A percentile compares a stretch with the other conserved stretches of the same genome.
Conservation (phyloP, 495 filamentous ascomycete species). For the Aspergillus coremiiformis region DNA sequence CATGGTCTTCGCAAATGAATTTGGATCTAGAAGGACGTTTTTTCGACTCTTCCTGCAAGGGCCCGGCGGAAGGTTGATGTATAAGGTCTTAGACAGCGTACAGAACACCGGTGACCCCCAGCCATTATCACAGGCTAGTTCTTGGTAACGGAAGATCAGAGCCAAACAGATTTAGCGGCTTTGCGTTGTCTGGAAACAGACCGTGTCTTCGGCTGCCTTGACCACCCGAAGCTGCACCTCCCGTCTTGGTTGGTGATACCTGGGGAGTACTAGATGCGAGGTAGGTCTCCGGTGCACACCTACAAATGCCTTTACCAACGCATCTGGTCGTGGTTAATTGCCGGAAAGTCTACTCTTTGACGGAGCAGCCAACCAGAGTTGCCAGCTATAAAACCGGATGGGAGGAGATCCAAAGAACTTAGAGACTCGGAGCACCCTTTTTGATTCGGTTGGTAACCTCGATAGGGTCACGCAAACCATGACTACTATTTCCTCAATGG, state of each 20-base stretch:
- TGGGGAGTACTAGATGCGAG: neutral
- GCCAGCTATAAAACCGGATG: neutral
- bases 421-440: neutral
- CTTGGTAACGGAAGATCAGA: neutral
- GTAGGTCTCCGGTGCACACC: neutral
- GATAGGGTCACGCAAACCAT: neutral
- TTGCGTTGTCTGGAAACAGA: constrained; percentile 1
- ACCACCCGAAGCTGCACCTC: neutral
- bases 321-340: neutral
- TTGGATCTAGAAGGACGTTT: constrained; percentile 15
- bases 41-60: constrained; percentile 31
- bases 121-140: neutral
- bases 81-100: constrained; percentile 25
- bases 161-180: neutral
- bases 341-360: neutral
- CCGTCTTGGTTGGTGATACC: constrained; percentile 3
- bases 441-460: neutral
- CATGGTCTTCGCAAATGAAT: constrained; percentile 14
- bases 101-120: constrained; percentile 9
- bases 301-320: neutral
- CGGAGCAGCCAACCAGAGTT: neutral
- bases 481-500: neutral
- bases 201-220: neutral
- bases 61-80: constrained; percentile 31
- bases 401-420: neutral